Conservation (phyloP, 352 stramenopile genomes). For the Pythium rishiriense region DNA sequence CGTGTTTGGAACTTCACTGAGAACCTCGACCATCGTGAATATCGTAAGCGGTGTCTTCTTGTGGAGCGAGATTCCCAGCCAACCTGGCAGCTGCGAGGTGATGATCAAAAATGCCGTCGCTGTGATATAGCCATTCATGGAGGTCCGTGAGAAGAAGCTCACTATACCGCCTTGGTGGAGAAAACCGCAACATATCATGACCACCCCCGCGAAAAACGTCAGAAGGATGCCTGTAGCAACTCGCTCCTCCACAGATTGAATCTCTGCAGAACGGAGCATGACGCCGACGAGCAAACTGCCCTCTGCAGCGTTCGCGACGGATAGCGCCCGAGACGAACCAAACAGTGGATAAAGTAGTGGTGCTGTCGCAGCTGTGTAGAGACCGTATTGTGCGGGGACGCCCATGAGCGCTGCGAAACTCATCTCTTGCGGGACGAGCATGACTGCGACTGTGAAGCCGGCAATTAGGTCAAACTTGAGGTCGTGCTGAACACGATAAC, state of each 20-base stretch:
- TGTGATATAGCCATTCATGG: constrained; percentile 76
- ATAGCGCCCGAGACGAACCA: constrained; percentile 58
- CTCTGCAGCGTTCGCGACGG: constrained; percentile 68
- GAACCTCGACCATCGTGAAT: constrained; percentile 56
- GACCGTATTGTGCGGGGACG: constrained; percentile 64
- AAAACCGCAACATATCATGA: constrained; percentile 60
- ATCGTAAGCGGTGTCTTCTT: constrained; percentile 50
- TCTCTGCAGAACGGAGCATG: constrained; percentile 49
- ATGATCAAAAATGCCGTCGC: constrained; percentile 69
- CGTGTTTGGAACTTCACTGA: constrained; percentile 41
- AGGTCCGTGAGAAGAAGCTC: constrained; percentile 71
- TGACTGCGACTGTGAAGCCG: constrained; percentile 81
- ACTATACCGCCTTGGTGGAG: constrained; percentile 61
- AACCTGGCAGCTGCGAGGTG: constrained; percentile 58
- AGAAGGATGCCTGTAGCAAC: constrained; percentile 68
- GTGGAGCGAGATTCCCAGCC: constrained; percentile 50
- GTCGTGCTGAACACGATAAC: constrained; percentile 59
- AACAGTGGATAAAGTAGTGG: constrained; percentile 77
- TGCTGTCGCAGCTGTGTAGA: constrained; percentile 71
- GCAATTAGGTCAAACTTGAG: constrained; percentile 71
- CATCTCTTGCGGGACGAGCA: constrained; percentile 93
- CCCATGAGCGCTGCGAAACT: constrained; percentile 90
- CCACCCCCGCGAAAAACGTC: constrained; percentile 59
- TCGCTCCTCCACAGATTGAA: constrained; percentile 52
- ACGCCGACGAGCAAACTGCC: constrained; percentile 65